These are phyloP conservation scores for Tilletia caries DNA, from an alignment of 1,284 basidiomycete genomes.

Conservation along the genomic window DNA sequence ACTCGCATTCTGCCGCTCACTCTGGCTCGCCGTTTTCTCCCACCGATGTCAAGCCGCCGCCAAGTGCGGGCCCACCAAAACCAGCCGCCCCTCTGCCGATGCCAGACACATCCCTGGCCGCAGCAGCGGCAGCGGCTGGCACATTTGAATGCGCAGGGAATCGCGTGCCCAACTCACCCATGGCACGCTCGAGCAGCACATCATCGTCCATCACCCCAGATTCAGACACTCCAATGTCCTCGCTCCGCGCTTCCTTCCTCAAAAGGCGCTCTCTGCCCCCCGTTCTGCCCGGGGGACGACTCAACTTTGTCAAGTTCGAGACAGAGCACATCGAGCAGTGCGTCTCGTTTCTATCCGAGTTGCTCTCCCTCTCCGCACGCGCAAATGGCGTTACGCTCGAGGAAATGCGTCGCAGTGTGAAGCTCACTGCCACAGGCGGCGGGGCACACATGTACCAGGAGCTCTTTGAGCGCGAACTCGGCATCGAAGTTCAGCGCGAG, in stretches of 20 bases:
- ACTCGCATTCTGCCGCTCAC: neutral
- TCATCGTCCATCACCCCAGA: neutral
- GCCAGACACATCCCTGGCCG: no score
- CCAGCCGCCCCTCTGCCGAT: neutral
- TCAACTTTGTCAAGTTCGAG: slow-evolving; percentile 97
- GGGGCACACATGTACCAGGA: slow-evolving; percentile 94
- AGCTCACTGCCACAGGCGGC: slow-evolving; percentile 96
- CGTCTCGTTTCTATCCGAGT: slow-evolving; percentile 78
- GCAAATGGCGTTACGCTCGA: slow-evolving; percentile 84
- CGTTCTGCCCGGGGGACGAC: slow-evolving; percentile 71
- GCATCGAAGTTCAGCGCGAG: slow-evolving; percentile 78
- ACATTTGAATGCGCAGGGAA: neutral
- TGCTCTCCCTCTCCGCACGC: slow-evolving; percentile 80
- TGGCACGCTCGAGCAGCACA: neutral
- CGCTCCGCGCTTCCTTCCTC: slow-evolving; percentile 41
- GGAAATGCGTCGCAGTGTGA: slow-evolving; percentile 87
- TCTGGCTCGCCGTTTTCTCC: neutral
- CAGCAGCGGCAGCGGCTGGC: neutral
- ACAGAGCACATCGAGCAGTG: slow-evolving; percentile 79
- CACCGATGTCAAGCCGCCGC: neutral
- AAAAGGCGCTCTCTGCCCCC: slow-evolving; percentile 44
- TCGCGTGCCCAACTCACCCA: neutral
- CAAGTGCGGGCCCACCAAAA: neutral
- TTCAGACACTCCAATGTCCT: slow-evolving; percentile 10
- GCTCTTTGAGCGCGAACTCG: slow-evolving; percentile 70